phyloP scores from a whole-genome alignment of 2,329 filamentous ascomycete species.

The Furcasterigmium sp. region DNA sequence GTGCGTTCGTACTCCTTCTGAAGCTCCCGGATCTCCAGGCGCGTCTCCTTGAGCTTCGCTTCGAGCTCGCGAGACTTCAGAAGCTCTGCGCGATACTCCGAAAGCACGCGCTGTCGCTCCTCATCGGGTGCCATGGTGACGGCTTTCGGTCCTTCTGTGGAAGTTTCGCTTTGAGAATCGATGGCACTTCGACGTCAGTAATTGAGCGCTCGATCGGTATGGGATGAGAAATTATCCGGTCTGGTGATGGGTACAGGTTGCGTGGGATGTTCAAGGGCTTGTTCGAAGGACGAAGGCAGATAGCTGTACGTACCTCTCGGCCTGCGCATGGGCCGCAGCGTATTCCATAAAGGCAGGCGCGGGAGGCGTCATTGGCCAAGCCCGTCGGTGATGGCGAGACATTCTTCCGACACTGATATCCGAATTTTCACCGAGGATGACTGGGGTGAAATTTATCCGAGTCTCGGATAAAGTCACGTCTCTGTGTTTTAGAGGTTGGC shows the following conservation, averaged over 20 bases:
- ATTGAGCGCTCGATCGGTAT: neutral
- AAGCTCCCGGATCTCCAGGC: slow-evolving; percentile 91
- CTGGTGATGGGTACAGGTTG: neutral
- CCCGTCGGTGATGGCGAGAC: neutral
- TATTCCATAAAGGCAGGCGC: neutral
- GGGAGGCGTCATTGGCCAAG: neutral
- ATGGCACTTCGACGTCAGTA: neutral
- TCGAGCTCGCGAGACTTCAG: slow-evolving; percentile 98
- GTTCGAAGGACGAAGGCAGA: slow-evolving; percentile 1
- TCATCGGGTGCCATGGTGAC: slow-evolving; percentile 46
- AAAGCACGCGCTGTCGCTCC: slow-evolving; percentile 64
- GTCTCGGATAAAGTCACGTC: too few species aligned
- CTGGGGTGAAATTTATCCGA: too few species aligned
- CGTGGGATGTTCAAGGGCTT: too few species aligned
- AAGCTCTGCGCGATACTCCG: slow-evolving; percentile 74
- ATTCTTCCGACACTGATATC: neutral
- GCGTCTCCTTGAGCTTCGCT: slow-evolving; percentile 89
- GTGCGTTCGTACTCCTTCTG: slow-evolving; percentile 95
- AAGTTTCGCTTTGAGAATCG: slow-evolving; percentile 2
- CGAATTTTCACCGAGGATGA: too few species aligned
- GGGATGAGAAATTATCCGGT: neutral
- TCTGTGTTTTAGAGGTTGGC: too few species aligned
- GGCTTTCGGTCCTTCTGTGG: slow-evolving; percentile 3
- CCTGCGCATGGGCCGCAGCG: neutral
- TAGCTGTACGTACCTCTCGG: slow-evolving; percentile 4